Evolutionary conservation across 352 stramenopile species (phyloP).

Genomic region (Globisporangium nunn): DNA sequence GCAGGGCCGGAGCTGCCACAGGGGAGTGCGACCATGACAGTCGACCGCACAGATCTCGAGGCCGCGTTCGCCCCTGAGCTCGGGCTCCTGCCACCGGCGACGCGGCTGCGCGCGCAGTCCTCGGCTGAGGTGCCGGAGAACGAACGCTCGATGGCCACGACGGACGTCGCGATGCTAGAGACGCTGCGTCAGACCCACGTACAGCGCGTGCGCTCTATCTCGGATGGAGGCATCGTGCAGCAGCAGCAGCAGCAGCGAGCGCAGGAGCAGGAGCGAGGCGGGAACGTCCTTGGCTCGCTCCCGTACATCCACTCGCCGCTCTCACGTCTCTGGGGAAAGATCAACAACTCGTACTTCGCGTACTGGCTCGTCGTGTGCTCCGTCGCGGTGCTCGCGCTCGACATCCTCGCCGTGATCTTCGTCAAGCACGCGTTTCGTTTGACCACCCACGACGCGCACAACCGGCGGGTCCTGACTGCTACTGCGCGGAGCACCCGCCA

Average conservation of each 20-base stretch:
- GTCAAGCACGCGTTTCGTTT: constrained; percentile 21
- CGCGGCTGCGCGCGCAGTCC: constrained; percentile 7
- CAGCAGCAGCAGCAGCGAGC: not conserved
- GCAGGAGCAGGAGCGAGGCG: not conserved
- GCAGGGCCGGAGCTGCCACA: too few species aligned
- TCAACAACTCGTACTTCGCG: constrained; percentile 70
- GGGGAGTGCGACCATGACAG: not conserved
- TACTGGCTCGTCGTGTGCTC: constrained; percentile 62
- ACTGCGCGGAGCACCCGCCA: not conserved
- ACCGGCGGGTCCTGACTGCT: not conserved
- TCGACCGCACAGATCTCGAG: not conserved
- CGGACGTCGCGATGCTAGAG: constrained; percentile 6
- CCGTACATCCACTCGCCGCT: not conserved
- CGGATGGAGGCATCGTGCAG: not conserved
- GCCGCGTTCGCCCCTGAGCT: constrained; percentile 5
- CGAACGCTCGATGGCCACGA: not conserved
- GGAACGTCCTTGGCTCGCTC: not conserved
- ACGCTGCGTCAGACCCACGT: constrained; percentile 3
- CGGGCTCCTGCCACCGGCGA: constrained; percentile 1
- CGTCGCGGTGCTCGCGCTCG: constrained; percentile 34
- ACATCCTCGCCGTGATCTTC: constrained; percentile 32
- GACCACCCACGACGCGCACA: constrained; percentile 11
- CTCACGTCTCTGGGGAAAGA: constrained; percentile 24
- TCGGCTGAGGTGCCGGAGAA: constrained; percentile 7
- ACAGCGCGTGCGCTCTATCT: constrained; percentile 7